Percentiles rank a stretch among this genome's conserved stretches.
Evolutionary conservation across 164 flowering plant genomes (phyloP).

Genomic region (Cinnamomum chago): DNA sequence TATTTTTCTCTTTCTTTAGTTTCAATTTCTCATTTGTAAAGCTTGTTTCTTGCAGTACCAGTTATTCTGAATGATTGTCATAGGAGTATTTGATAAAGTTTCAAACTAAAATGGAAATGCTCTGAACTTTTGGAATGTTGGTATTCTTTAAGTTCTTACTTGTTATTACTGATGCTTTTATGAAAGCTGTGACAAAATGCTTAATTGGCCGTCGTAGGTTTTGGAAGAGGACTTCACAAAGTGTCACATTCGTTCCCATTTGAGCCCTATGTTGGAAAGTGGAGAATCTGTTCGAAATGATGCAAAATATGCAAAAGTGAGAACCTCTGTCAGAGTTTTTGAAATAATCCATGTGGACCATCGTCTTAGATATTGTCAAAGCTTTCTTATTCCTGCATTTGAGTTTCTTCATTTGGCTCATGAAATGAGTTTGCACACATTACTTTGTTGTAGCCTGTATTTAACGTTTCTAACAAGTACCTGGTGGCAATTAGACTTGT

Average conservation of each 20-base stretch:
- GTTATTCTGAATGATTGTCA: too few species aligned
- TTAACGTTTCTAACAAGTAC: too few species aligned
- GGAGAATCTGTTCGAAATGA: constrained; percentile 13
- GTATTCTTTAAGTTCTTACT: neutral
- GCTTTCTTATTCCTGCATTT: neutral
- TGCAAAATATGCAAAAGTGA: constrained; percentile 63
- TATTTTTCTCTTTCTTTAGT: neutral
- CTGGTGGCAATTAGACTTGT: too few species aligned
- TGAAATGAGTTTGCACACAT: too few species aligned
- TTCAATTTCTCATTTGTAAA: neutral
- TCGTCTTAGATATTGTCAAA: neutral
- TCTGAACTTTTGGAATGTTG: neutral
- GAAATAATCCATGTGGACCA: neutral
- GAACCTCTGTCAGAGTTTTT: constrained; percentile 11
- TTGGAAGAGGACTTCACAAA: constrained; percentile 83
- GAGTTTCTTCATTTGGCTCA: neutral
- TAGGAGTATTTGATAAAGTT: neutral
- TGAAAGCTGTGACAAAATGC: neutral
- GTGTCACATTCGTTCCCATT: constrained; percentile 65
- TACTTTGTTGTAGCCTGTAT: too few species aligned
- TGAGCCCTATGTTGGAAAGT: constrained; percentile 41
- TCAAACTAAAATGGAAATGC: neutral
- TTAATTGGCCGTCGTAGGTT: constrained; percentile 43
- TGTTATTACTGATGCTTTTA: neutral
- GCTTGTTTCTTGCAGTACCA: neutral